These are phyloP conservation scores for Viola odorata DNA, from an alignment of 345 rosid species.

Conservation along the genomic window DNA sequence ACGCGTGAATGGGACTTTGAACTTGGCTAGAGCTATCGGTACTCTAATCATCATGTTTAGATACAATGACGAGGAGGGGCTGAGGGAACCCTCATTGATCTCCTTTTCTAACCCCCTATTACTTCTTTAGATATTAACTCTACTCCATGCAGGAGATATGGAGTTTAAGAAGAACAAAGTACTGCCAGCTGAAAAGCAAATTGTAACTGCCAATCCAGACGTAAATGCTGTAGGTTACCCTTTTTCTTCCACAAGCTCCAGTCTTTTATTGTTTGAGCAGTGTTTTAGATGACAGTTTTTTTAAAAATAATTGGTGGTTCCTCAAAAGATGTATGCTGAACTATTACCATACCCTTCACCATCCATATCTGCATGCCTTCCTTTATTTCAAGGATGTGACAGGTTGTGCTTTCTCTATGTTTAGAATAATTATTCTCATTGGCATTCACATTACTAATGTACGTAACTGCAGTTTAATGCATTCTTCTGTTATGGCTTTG, in stretches of 20 bases:
- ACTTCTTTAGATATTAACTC: neutral
- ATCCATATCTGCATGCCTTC: too few species aligned
- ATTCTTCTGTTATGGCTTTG: neutral
- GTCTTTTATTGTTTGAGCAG: too few species aligned
- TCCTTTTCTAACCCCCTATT: neutral
- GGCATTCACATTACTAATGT: neutral
- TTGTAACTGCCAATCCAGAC: conserved; percentile 82
- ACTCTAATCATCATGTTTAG: neutral
- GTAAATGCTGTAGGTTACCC: conserved; percentile 46
- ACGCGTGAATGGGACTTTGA: conserved; percentile 87
- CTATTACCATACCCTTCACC: too few species aligned
- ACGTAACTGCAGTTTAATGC: neutral
- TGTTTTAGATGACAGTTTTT: too few species aligned
- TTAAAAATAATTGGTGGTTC: too few species aligned
- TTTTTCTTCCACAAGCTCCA: too few species aligned
- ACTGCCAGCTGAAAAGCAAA: conserved; percentile 74
- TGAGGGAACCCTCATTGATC: neutral
- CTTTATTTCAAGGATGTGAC: too few species aligned
- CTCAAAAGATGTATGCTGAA: too few species aligned
- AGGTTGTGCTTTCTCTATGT: too few species aligned
- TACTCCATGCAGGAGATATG: conserved; percentile 59
- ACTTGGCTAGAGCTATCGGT: conserved; percentile 98
- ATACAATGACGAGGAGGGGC: neutral
- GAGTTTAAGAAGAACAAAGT: conserved; percentile 85
- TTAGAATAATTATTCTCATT: too few species aligned